phyloP scores from a whole-genome alignment of 129 eudicot genomes.

The Apium graveolens region DNA sequence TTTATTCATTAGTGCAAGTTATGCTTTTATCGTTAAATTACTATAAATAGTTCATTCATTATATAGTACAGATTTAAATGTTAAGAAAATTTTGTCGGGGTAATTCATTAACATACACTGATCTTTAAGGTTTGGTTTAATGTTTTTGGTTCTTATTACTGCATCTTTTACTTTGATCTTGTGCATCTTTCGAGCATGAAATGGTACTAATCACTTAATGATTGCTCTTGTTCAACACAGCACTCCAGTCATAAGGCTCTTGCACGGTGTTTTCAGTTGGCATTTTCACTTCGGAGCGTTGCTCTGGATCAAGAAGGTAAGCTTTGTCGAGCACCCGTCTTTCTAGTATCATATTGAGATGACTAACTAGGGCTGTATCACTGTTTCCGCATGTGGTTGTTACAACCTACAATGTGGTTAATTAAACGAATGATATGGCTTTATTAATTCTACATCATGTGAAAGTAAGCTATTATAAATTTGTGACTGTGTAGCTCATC shows the following conservation, averaged over 20 bases:
- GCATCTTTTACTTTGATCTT: neutral
- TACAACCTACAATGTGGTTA: neutral
- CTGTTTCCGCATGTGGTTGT: neutral
- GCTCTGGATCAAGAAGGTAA: constrained; percentile 61
- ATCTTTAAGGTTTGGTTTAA: neutral
- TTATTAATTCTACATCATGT: neutral
- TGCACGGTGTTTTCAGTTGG: constrained; percentile 68
- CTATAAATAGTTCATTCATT: neutral
- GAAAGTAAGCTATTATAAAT: neutral
- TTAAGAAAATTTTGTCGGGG: neutral
- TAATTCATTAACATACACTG: neutral
- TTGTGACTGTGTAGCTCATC: neutral
- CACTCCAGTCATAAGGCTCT: constrained; percentile 49
- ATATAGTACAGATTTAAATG: too few relatives aligned
- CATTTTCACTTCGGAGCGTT: constrained; percentile 58
- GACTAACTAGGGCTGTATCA: neutral
- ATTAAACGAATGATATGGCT: neutral
- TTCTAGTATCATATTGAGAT: neutral
- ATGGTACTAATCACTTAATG: constrained; percentile 1
- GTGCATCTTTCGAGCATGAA: constrained; percentile 7
- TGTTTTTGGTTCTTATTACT: neutral
- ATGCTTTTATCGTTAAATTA: neutral
- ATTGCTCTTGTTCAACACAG: constrained; percentile 30
- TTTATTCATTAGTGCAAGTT: neutral
- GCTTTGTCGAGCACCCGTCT: neutral